These are phyloP conservation scores for Paramecium biaurelia DNA, from an alignment of 73 alveolate species.

Conservation along the genomic window DNA sequence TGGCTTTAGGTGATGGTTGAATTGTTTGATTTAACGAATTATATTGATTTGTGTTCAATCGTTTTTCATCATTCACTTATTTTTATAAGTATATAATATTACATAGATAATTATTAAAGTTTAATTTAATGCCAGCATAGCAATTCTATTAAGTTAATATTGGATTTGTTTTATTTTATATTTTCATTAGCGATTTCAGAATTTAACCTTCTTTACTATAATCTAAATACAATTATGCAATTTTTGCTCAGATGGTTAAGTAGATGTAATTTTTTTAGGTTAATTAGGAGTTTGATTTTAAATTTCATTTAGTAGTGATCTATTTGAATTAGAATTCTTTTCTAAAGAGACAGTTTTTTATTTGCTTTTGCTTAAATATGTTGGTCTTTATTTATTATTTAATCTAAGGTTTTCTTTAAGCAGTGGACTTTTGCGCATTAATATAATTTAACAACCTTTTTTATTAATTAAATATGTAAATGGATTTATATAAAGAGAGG, in stretches of 20 bases:
- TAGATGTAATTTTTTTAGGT: background rate
- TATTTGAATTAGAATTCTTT: background rate
- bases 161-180: conserved; percentile 29
- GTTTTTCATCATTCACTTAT: background rate
- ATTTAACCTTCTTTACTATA: background rate
- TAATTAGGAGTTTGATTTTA: conserved; percentile 27
- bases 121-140: background rate
- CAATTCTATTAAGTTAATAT: background rate
- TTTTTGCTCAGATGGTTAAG: conserved; percentile 14
- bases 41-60: background rate
- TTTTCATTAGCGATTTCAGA: conserved; percentile 37
- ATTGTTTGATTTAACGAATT: conserved; percentile 1
- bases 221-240: background rate
- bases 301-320: background rate
- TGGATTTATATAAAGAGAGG: background rate
- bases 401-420: background rate
- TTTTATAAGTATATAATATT: background rate
- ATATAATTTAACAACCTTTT: conserved; percentile 39
- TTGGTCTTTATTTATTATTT: background rate
- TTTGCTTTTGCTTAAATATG: background rate
- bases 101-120: background rate
- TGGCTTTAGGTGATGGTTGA: conserved; percentile 43
- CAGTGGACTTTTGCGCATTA: conserved; percentile 29
- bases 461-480: conserved; percentile 17
- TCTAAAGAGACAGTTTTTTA: conserved; percentile 22